Conservation (phyloP, 805 yeast species). For the Cyberlindnera mycetangii region DNA sequence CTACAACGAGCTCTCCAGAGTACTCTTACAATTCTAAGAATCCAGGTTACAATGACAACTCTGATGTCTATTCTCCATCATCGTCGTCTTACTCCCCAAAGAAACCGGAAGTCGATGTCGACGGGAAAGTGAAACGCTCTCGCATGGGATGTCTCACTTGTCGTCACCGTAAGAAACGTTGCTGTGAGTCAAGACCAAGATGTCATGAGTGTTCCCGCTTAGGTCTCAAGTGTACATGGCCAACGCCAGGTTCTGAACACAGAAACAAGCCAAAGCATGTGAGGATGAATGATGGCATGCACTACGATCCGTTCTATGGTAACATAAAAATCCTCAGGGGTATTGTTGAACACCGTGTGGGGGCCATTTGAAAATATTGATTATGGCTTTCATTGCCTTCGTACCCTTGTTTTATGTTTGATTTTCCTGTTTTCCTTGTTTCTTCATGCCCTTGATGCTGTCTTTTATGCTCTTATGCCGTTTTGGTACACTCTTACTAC, state of each 20-base stretch:
- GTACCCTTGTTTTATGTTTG: too few species aligned
- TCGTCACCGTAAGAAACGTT: conserved; percentile 71
- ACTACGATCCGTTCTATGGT: conserved; percentile 54
- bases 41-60: background rate
- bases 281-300: conserved; percentile 47
- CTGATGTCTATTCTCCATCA: conserved; percentile 2
- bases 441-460: too few species aligned
- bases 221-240: conserved; percentile 68
- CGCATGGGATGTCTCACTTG: conserved; percentile 79
- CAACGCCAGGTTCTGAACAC: conserved; percentile 53
- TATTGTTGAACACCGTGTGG: conserved; percentile 47
- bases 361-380: conserved; percentile 10
- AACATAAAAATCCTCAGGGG: conserved; percentile 61
- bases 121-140: conserved; percentile 40
- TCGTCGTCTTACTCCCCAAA: conserved; percentile 1
- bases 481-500: too few species aligned
- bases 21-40: conserved; percentile 6
- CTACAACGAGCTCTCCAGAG: conserved; percentile 10
- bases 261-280: conserved; percentile 49
- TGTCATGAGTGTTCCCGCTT: conserved; percentile 70
- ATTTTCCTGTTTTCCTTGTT: too few species aligned
- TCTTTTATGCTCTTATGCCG: too few species aligned
- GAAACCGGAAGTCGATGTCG: conserved; percentile 1
- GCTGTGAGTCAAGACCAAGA: conserved; percentile 66
- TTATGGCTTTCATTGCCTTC: too few species aligned